These are phyloP conservation scores for Batkoa obscura DNA, from an alignment of 371 early-diverging fungal species.

Conservation along the genomic window DNA sequence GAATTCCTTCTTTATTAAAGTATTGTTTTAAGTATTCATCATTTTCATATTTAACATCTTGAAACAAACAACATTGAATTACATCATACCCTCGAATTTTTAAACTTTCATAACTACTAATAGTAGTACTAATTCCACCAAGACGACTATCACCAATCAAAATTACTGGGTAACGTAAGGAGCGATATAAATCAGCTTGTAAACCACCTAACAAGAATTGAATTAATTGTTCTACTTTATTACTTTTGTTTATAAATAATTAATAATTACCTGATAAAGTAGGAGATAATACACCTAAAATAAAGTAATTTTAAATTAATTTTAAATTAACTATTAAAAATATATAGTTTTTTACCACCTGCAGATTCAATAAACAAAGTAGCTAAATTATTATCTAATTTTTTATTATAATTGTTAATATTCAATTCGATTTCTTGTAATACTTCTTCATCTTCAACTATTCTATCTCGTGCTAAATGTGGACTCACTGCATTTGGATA, in stretches of 20 bases:
- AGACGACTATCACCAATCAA: constrained; percentile 55
- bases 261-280: constrained; percentile 37
- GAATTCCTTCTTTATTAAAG: constrained; percentile 12
- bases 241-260: not conserved
- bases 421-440: not conserved
- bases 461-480: constrained; percentile 33
- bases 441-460: not conserved
- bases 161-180: constrained; percentile 43
- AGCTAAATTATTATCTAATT: not conserved
- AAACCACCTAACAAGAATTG: constrained; percentile 38
- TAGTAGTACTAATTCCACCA: constrained; percentile 65
- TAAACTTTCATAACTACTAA: constrained; percentile 51
- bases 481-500: constrained; percentile 63
- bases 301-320: too few species aligned
- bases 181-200: constrained; percentile 51
- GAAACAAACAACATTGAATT: constrained; percentile 39
- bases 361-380: constrained; percentile 32
- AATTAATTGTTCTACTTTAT: too few species aligned
- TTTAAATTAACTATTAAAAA: too few species aligned
- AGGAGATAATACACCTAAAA: constrained; percentile 49
- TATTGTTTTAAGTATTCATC: constrained; percentile 25
- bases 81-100: constrained; percentile 51
- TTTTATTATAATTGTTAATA: not conserved
- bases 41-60: constrained; percentile 35
- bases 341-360: constrained; percentile 21